Conservation (phyloP, 306 rosid genomes). For the Prunus kanzakura region DNA sequence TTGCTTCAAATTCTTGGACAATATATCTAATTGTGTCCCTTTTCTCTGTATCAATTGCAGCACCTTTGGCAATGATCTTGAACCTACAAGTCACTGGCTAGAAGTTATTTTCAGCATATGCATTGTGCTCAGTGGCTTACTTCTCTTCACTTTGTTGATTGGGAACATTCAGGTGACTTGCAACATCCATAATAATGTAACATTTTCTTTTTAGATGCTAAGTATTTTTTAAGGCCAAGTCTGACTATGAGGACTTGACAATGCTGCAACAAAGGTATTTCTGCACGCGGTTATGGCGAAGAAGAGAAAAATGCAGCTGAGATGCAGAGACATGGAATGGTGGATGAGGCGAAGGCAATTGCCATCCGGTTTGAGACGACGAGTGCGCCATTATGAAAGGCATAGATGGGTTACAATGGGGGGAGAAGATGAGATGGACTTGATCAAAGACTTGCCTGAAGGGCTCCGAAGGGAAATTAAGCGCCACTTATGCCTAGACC, state of each 20-base stretch:
- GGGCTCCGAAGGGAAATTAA: constrained; percentile 97
- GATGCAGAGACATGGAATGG: constrained; percentile 98
- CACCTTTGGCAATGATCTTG: constrained; percentile 97
- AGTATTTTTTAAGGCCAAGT: constrained; percentile 6
- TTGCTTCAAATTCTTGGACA: background rate
- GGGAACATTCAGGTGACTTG: constrained; percentile 88
- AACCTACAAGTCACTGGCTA: constrained; percentile 92
- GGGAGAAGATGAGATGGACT: constrained; percentile 91
- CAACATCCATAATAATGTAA: background rate
- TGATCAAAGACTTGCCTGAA: constrained; percentile 89
- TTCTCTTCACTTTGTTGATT: constrained; percentile 92
- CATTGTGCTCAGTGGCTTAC: constrained; percentile 76
- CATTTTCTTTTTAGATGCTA: background rate
- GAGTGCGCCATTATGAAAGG: constrained; percentile 91
- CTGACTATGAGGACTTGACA: constrained; percentile 13
- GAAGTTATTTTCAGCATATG: constrained; percentile 94
- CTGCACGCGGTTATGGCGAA: constrained; percentile 95
- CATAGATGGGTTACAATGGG: constrained; percentile 92
- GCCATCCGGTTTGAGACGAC: constrained; percentile 68
- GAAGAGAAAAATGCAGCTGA: constrained; percentile 92
- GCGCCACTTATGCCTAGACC: constrained; percentile 83
- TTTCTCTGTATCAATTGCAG: constrained; percentile 40
- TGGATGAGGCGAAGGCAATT: constrained; percentile 97
- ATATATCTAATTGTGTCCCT: background rate
- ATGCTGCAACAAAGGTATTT: constrained; percentile 53